Evolutionary conservation across 1,284 basidiomycete genomes (phyloP).

Genomic region (Cystobasidium sp.): DNA sequence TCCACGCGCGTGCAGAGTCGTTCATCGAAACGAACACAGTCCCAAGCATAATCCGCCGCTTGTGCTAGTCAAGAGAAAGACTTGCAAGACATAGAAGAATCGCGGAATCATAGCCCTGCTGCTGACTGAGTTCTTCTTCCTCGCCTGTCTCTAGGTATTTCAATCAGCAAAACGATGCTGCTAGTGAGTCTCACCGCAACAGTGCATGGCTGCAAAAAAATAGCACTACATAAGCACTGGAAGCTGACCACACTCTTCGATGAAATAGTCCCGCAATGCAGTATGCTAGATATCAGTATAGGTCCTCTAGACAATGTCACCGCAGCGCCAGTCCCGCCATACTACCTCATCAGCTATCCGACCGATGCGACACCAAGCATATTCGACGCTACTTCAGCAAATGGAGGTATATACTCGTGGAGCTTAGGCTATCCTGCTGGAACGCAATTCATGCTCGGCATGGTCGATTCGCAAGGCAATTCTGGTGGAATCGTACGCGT

Average conservation of each 20-base stretch:
- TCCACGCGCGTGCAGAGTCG: too few species aligned
- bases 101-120: background rate
- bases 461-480: slow-evolving; percentile 44
- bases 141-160: slow-evolving; percentile 25
- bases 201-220: background rate
- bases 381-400: slow-evolving; percentile 22
- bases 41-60: too few species aligned
- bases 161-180: slow-evolving; percentile 31
- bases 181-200: slow-evolving; percentile 19
- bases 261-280: slow-evolving; percentile 26
- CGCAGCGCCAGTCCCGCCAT: slow-evolving; percentile 32
- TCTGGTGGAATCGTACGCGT: slow-evolving; percentile 39
- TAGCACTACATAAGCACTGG: background rate
- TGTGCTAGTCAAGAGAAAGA: background rate
- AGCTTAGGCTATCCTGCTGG: slow-evolving; percentile 30
- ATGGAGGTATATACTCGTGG: slow-evolving; percentile 24
- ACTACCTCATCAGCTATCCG: slow-evolving; percentile 44
- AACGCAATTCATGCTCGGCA: slow-evolving; percentile 36
- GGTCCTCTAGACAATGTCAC: slow-evolving; percentile 25
- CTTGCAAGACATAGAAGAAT: background rate
- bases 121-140: background rate
- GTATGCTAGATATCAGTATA: slow-evolving; percentile 21
- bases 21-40: too few species aligned
- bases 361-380: slow-evolving; percentile 5
- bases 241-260: background rate